A percentile compares a stretch with the other conserved stretches of the same genome.
Evolutionary conservation across 2,329 filamentous ascomycete species (phyloP).

Genomic region (Drechslerella stenobrocha): DNA sequence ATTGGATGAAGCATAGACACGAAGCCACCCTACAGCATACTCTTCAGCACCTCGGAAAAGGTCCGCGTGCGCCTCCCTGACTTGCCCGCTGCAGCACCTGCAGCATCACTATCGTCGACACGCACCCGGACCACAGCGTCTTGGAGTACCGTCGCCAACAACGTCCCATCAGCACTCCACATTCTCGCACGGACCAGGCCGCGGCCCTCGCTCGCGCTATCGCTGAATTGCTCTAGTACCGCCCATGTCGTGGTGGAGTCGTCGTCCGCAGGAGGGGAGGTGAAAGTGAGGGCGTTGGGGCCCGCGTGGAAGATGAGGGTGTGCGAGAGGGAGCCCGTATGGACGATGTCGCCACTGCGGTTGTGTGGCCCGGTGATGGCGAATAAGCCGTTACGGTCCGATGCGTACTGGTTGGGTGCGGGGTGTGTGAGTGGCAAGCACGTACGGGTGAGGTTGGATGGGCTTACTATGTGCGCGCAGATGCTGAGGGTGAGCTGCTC

Average conservation of each 20-base stretch:
- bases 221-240: conserved; percentile 33
- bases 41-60: conserved; percentile 34
- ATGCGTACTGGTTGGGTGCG: conserved; percentile 25
- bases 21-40: conserved; percentile 16
- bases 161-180: conserved; percentile 35
- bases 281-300: conserved; percentile 36
- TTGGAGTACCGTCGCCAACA: conserved; percentile 35
- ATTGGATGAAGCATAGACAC: neutral
- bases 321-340: conserved; percentile 43
- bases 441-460: neutral
- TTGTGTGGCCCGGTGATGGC: conserved; percentile 39
- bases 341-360: conserved; percentile 35
- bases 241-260: conserved; percentile 17
- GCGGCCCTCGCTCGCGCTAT: conserved; percentile 42
- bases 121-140: conserved; percentile 39
- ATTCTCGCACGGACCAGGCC: conserved; percentile 38
- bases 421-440: neutral
- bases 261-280: neutral
- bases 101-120: conserved; percentile 12
- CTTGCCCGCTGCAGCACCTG: conserved; percentile 7
- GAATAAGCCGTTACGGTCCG: conserved; percentile 45
- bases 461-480: conserved; percentile 45
- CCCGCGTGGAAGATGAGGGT: conserved; percentile 45
- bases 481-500: conserved; percentile 32
- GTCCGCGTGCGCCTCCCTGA: conserved; percentile 22